Base-by-base conservation (phyloP, 2,329 filamentous ascomycete species). In the Lasiodiplodia citricola region DNA sequence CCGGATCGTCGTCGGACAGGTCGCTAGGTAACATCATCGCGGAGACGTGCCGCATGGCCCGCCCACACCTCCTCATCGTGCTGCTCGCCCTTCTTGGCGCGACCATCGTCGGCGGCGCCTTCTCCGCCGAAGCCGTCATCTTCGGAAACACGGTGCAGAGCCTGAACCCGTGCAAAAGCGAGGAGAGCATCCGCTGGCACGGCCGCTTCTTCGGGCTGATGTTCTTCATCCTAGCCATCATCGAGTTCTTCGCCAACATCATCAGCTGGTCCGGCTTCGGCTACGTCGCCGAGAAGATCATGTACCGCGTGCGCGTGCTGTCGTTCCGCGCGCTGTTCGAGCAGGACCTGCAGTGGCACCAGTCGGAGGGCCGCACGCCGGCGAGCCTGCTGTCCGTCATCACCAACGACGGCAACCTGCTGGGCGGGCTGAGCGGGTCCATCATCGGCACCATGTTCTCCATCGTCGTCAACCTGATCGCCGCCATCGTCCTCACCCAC, bases 311-410 rank as follows among this genome's bases (percentile, higher is more conserved):
- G 11, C 84, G 90, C 65, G 85, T 90, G 2, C 78, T 90, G 1
- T 90, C 88, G 0, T 87, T 92, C 75, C 85, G 88, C 2, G 87
- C 90, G 0, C 79, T 92, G 1, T 85, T 92, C 63, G 83, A 88
- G 69, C 90, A 92, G 77, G 88, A 89, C 70, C 80, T 91, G 58
- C 85, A 90, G 69, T 93, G 90, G 91, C 91, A 93, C 73, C 87
- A 92, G 74, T 88, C 89, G 0, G 83, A 87, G 25, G 85, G 84
- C 4, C 85, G 90, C 28, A 89, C 85, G 1, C 88, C 91, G 0
- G 84, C 88, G 0, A 80, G 84, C 13, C 82, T 94, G 5, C 82
- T 93, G 2, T 88, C 88, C 0, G 86, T 90, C 71, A 90, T 94
- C 71, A 93, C 90, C 3, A 87, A 86, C 55, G 91, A 94, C 73